These are phyloP conservation scores for Zasmidium cellare DNA, from an alignment of 2,329 filamentous ascomycete genomes.

Conservation along the genomic window DNA sequence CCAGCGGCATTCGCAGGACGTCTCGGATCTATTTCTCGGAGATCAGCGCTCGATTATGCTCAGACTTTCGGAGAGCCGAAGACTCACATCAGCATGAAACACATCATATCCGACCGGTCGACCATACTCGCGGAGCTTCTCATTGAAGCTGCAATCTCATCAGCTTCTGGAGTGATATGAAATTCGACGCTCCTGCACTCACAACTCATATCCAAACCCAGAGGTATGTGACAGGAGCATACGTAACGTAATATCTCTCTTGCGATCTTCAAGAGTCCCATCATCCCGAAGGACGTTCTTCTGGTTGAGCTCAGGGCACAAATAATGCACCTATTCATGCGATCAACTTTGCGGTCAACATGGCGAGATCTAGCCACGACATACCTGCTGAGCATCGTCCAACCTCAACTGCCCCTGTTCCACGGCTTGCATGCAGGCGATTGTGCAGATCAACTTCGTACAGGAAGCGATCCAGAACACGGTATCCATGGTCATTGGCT, in stretches of 20 bases:
- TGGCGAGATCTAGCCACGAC: not conserved
- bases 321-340: slow-evolving; percentile 32
- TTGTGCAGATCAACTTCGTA: slow-evolving; percentile 45
- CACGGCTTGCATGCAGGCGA: slow-evolving; percentile 51
- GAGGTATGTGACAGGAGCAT: slow-evolving; percentile 55
- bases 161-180: not conserved
- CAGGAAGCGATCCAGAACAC: slow-evolving; percentile 59
- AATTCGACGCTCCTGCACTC: slow-evolving; percentile 8
- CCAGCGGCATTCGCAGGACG: slow-evolving; percentile 52
- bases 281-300: slow-evolving; percentile 44
- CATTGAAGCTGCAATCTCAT: slow-evolving; percentile 39
- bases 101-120: slow-evolving; percentile 58
- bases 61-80: no score
- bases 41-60: slow-evolving; percentile 22
- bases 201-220: slow-evolving; percentile 51
- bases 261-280: slow-evolving; percentile 43
- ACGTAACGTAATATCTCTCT: slow-evolving; percentile 50
- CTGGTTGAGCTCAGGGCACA: slow-evolving; percentile 45
- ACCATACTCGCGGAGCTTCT: slow-evolving; percentile 42
- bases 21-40: slow-evolving; percentile 37
- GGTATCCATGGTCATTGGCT: slow-evolving; percentile 60
- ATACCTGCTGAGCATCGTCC: slow-evolving; percentile 40
- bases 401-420: slow-evolving; percentile 44
- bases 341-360: not conserved
- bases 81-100: slow-evolving; percentile 52